Evolutionary conservation across 306 rosid species (phyloP).

Genomic region (Potentilla sterilis): DNA sequence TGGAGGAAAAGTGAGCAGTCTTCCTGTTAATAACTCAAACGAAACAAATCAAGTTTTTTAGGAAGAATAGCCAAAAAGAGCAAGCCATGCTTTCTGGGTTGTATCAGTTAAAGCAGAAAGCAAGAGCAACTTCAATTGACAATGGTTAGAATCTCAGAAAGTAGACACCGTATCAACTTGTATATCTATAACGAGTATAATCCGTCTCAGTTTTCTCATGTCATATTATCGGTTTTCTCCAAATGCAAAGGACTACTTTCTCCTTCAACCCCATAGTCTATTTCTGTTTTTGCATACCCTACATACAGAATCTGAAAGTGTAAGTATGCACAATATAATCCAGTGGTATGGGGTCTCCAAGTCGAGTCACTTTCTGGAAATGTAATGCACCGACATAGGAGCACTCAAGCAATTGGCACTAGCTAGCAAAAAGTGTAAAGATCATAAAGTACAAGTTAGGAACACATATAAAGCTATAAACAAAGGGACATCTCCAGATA

Average conservation of each 20-base stretch:
- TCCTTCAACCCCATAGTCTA: not conserved
- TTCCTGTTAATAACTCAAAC: too few relatives aligned
- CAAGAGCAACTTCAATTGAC: too few relatives aligned
- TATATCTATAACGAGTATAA: not conserved
- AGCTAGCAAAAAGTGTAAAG: not conserved
- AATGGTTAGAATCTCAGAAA: too few relatives aligned
- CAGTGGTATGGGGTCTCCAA: not conserved
- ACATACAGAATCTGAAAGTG: not conserved
- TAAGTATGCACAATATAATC: not conserved
- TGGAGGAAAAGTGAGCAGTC: too few relatives aligned
- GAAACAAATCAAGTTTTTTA: too few relatives aligned
- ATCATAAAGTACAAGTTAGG: not conserved
- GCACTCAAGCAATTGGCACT: not conserved
- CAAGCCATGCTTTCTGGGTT: too few relatives aligned
- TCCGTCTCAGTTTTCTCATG: not conserved
- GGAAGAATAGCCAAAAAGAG: too few relatives aligned
- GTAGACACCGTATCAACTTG: not conserved
- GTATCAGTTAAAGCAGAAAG: too few relatives aligned
- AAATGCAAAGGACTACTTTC: not conserved
- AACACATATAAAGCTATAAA: not conserved
- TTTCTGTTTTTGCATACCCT: not conserved
- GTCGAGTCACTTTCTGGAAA: not conserved
- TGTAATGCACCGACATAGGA: not conserved
- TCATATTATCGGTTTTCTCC: not conserved
- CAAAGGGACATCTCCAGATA: slow-evolving; percentile 4